Percentiles rank a stretch among this genome's conserved stretches.
Evolutionary conservation across 169 alveolate species (phyloP).

Genomic region (Cryptosporidium parvum): DNA sequence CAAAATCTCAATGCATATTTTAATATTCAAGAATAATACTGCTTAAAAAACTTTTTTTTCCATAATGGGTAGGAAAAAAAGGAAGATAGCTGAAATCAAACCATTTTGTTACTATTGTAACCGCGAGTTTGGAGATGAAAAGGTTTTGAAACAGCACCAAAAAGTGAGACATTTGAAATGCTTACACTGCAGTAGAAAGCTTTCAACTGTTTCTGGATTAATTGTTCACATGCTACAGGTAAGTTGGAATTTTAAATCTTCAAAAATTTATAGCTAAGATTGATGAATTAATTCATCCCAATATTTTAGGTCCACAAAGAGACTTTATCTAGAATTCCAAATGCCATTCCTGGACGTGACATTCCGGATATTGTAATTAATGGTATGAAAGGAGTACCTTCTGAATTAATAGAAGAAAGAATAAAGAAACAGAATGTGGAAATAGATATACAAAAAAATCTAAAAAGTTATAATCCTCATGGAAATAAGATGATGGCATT

Average conservation of each 20-base stretch:
- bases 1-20: constrained; percentile 4
- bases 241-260: background rate
- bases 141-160: constrained; percentile 96
- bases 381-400: constrained; percentile 98
- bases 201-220: constrained; percentile 94
- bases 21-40: background rate
- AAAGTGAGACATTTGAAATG: constrained; percentile 98
- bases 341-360: constrained; percentile 96
- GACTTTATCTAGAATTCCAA: constrained; percentile 92
- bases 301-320: constrained; percentile 92
- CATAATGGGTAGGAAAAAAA: constrained; percentile 94
- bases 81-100: constrained; percentile 90
- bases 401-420: constrained; percentile 87
- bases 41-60: background rate
- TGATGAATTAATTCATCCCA: constrained; percentile 80
- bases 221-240: constrained; percentile 90
- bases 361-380: constrained; percentile 92
- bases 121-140: constrained; percentile 96
- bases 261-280: background rate
- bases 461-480: constrained; percentile 49
- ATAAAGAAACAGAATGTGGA: constrained; percentile 48
- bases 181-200: constrained; percentile 92
- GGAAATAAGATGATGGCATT: constrained; percentile 67
- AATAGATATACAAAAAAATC: constrained; percentile 15
- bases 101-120: constrained; percentile 98